phyloP scores from a whole-genome alignment of 345 rosid species.

The Theobroma cacao region DNA sequence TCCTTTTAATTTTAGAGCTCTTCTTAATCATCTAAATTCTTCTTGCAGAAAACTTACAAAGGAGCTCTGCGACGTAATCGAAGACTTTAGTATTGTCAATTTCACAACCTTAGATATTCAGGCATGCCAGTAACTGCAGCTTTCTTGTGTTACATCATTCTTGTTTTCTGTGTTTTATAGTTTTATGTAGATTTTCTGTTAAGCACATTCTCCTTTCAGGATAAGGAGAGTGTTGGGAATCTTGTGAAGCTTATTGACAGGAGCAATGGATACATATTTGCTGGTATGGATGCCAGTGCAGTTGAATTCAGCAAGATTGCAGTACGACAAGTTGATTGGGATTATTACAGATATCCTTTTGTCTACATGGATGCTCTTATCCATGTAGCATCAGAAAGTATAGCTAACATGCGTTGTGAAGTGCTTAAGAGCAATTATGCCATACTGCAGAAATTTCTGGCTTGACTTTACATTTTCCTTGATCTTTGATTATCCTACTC shows the following conservation, averaged over 20 bases:
- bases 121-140: slow-evolving; percentile 31
- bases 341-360: slow-evolving; percentile 89
- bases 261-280: slow-evolving; percentile 84
- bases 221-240: slow-evolving; percentile 81
- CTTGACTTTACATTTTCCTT: too few species aligned
- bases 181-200: slow-evolving; percentile 8
- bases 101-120: slow-evolving; percentile 89
- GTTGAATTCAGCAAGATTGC: slow-evolving; percentile 94
- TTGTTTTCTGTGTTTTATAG: not conserved
- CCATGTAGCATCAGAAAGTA: too few species aligned
- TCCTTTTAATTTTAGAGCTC: not conserved
- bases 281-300: slow-evolving; percentile 75
- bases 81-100: slow-evolving; percentile 63
- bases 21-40: slow-evolving; percentile 4
- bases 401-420: not conserved
- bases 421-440: not conserved
- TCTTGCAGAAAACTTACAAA: slow-evolving; percentile 73
- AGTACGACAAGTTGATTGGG: slow-evolving; percentile 74
- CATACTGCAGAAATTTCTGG: not conserved
- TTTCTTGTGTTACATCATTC: not conserved
- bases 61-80: slow-evolving; percentile 72
- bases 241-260: slow-evolving; percentile 82
- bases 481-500: not conserved
- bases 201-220: slow-evolving; percentile 37
- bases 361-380: not conserved